Conservation (phyloP, 1,284 basidiomycete species). For the Ceratobasidium theobromae region DNA sequence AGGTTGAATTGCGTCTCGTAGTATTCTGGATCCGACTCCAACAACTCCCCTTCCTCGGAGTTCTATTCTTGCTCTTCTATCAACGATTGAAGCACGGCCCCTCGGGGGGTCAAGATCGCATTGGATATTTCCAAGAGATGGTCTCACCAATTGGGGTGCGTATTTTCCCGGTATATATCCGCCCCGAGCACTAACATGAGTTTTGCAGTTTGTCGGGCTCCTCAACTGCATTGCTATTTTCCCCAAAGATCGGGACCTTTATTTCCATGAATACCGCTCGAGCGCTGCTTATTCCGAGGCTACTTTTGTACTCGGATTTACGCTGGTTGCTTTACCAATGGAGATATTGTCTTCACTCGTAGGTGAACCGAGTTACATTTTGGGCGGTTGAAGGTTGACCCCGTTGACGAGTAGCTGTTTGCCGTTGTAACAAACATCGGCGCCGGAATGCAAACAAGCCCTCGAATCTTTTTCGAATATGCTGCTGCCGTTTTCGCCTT, state of each 20-base stretch:
- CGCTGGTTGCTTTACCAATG: slow-evolving; percentile 46
- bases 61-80: slow-evolving; percentile 48
- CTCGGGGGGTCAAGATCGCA: slow-evolving; percentile 46
- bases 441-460: slow-evolving; percentile 46
- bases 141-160: slow-evolving; percentile 35
- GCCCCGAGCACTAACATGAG: background rate
- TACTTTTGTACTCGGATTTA: slow-evolving; percentile 48
- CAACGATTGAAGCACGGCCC: slow-evolving; percentile 44
- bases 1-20: slow-evolving; percentile 13
- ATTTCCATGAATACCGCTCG: slow-evolving; percentile 46
- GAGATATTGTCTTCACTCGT: slow-evolving; percentile 43
- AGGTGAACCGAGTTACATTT: slow-evolving; percentile 38
- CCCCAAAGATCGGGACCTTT: slow-evolving; percentile 47
- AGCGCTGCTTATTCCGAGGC: slow-evolving; percentile 46
- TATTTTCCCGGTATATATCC: slow-evolving; percentile 6
- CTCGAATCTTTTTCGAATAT: slow-evolving; percentile 48
- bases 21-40: slow-evolving; percentile 45
- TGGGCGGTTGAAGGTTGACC: too few species aligned
- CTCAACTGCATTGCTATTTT: slow-evolving; percentile 48
- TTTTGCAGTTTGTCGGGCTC: slow-evolving; percentile 44
- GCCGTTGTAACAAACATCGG: slow-evolving; percentile 43
- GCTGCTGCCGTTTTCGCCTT: slow-evolving; percentile 45
- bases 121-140: slow-evolving; percentile 43
- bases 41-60: slow-evolving; percentile 45
- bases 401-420: slow-evolving; percentile 28